These are phyloP conservation scores for Fomitiporia mediterranea DNA, from an alignment of 1,284 basidiomycete species.

Conservation along the genomic window DNA sequence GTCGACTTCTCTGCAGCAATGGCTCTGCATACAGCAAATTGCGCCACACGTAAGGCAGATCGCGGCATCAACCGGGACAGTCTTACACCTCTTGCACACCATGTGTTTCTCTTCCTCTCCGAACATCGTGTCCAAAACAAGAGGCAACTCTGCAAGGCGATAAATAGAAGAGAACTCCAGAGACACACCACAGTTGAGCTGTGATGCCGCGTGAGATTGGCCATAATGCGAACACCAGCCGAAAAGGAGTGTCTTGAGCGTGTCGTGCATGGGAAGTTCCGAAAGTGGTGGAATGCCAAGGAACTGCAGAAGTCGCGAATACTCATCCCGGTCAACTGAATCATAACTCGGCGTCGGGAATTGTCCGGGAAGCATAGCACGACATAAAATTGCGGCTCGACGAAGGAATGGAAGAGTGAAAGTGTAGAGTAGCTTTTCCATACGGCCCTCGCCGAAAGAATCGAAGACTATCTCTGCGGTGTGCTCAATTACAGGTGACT, in stretches of 20 bases:
- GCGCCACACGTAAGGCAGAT: constrained; percentile 91
- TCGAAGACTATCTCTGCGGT: constrained; percentile 72
- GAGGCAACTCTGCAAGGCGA: constrained; percentile 78
- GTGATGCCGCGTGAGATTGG: constrained; percentile 66
- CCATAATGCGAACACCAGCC: constrained; percentile 83
- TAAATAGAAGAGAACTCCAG: constrained; percentile 87
- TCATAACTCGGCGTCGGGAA: constrained; percentile 46
- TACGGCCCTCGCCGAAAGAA: constrained; percentile 70
- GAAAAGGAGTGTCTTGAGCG: constrained; percentile 74
- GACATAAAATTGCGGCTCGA: constrained; percentile 81
- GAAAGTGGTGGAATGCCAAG: constrained; percentile 76
- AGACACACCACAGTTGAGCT: constrained; percentile 67
- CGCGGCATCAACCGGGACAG: constrained; percentile 81
- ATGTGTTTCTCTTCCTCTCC: constrained; percentile 64
- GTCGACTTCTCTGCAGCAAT: constrained; percentile 84
- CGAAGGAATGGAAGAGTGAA: constrained; percentile 95
- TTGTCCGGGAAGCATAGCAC: constrained; percentile 63
- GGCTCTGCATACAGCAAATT: constrained; percentile 86
- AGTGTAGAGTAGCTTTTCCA: constrained; percentile 84
- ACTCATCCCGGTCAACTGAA: constrained; percentile 55
- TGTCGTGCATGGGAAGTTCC: constrained; percentile 74
- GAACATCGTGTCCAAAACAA: constrained; percentile 81
- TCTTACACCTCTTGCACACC: constrained; percentile 75
- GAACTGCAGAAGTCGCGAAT: constrained; percentile 71
- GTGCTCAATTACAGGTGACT: constrained; percentile 75